phyloP scores from a whole-genome alignment of 441 rosid species.

The Erodium moschatum region DNA sequence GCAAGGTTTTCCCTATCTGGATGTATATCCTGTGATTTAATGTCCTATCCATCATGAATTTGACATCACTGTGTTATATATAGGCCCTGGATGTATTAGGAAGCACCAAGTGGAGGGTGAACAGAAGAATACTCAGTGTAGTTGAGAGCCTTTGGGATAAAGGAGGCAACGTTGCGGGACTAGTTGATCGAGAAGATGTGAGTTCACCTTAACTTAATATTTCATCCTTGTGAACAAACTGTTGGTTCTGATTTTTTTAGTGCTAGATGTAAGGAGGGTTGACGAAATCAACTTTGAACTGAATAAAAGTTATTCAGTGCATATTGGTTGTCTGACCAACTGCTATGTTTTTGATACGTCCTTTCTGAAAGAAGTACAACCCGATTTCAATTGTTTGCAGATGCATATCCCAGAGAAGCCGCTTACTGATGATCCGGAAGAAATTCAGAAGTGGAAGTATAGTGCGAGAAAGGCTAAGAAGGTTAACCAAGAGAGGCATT shows the following conservation, averaged over 20 bases:
- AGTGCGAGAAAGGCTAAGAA: constrained; percentile 49
- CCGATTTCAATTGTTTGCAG: constrained; percentile 26
- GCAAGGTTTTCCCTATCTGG: not conserved
- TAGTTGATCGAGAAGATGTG: constrained; percentile 92
- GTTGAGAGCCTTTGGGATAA: constrained; percentile 88
- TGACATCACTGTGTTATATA: constrained; percentile 16
- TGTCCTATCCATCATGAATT: constrained; percentile 18
- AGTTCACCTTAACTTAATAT: constrained; percentile 20
- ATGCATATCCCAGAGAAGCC: constrained; percentile 69
- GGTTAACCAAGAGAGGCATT: constrained; percentile 78
- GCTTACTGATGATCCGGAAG: constrained; percentile 55
- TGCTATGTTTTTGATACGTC: not conserved
- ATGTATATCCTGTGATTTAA: not conserved
- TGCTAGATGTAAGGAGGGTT: not conserved
- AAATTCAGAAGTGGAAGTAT: constrained; percentile 76
- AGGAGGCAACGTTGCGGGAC: constrained; percentile 71
- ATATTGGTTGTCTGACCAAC: constrained; percentile 3
- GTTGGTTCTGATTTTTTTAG: not conserved
- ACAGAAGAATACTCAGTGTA: constrained; percentile 65
- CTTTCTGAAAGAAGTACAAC: constrained; percentile 2
- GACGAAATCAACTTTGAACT: not conserved
- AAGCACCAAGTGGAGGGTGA: constrained; percentile 88
- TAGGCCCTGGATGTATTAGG: constrained; percentile 94
- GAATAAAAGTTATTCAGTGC: not conserved
- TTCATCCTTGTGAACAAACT: not conserved